These are phyloP conservation scores for Agaricus bisporus DNA, from an alignment of 768 basidiomycete species.

Conservation along the genomic window DNA sequence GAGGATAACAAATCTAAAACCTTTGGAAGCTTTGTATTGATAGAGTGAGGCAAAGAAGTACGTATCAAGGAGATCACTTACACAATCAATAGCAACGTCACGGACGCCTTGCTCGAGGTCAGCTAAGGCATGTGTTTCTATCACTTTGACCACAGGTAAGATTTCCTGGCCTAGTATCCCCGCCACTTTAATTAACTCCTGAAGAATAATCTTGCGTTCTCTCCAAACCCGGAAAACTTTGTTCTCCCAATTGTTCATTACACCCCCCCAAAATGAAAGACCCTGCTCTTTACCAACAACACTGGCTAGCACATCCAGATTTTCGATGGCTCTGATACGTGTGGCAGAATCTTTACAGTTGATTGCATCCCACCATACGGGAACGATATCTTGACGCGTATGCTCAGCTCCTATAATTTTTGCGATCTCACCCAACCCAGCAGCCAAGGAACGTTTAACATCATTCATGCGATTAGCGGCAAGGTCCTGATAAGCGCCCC, in stretches of 20 bases:
- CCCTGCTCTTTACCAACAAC: conserved; percentile 46
- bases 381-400: conserved; percentile 61
- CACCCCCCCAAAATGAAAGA: conserved; percentile 35
- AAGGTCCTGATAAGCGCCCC: conserved; percentile 60
- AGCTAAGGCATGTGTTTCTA: conserved; percentile 34
- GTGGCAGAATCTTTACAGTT: conserved; percentile 61
- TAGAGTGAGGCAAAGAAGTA: neutral
- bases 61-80: conserved; percentile 33
- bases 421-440: conserved; percentile 85
- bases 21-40: conserved; percentile 37
- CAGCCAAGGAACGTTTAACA: conserved; percentile 76
- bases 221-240: conserved; percentile 66
- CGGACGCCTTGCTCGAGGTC: conserved; percentile 84
- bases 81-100: conserved; percentile 61
- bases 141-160: conserved; percentile 38
- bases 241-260: conserved; percentile 52
- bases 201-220: conserved; percentile 66
- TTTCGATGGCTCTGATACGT: conserved; percentile 64
- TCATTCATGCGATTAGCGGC: conserved; percentile 53
- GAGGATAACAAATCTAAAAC: conserved; percentile 28
- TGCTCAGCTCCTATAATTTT: conserved; percentile 73
- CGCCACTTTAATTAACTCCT: conserved; percentile 46
- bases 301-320: conserved; percentile 48
- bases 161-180: conserved; percentile 32
- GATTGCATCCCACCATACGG: conserved; percentile 62